Conservation (phyloP, 2,329 filamentous ascomycete genomes). For the Colletotrichum siamense region DNA sequence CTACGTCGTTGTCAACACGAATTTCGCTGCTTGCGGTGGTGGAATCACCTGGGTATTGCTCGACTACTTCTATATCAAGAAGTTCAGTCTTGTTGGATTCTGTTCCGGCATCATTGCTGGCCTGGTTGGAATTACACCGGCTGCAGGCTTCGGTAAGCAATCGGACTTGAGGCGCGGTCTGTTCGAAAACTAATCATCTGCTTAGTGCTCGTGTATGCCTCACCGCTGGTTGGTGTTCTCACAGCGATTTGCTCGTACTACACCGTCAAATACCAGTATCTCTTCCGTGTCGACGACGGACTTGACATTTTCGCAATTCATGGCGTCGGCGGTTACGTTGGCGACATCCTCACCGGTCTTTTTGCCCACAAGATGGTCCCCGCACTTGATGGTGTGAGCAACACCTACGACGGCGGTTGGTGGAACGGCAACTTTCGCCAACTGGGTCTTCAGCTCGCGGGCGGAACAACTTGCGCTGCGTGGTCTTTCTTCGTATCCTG, state of each 20-base stretch:
- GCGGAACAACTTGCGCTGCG: slow-evolving; percentile 57
- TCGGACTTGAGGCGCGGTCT: fast-evolving
- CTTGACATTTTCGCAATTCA: slow-evolving; percentile 67
- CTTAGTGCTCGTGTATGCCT: slow-evolving; percentile 52
- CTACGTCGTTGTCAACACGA: slow-evolving; percentile 64
- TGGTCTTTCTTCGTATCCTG: slow-evolving; percentile 61
- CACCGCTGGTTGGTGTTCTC: slow-evolving; percentile 56
- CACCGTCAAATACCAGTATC: slow-evolving; percentile 53
- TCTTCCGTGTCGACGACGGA: slow-evolving; percentile 60
- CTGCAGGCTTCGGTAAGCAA: slow-evolving; percentile 63
- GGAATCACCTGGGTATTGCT: slow-evolving; percentile 59
- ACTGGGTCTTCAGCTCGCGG: slow-evolving; percentile 62
- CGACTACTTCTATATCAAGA: slow-evolving; percentile 52
- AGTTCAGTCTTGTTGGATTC: slow-evolving; percentile 66
- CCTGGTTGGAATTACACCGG: slow-evolving; percentile 86
- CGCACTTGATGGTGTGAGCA: slow-evolving; percentile 55
- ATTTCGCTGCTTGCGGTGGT: slow-evolving; percentile 60
- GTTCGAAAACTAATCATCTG: fast-evolving
- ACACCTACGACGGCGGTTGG: slow-evolving; percentile 52
- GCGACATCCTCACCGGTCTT: slow-evolving; percentile 61
- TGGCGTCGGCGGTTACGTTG: slow-evolving; percentile 63
- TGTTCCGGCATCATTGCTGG: slow-evolving; percentile 89
- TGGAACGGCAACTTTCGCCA: slow-evolving; percentile 58
- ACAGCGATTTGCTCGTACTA: slow-evolving; percentile 54
- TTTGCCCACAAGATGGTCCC: slow-evolving; percentile 57